phyloP scores from a whole-genome alignment of 2,329 filamentous ascomycete species.

The Ascochyta clinopodiicola region DNA sequence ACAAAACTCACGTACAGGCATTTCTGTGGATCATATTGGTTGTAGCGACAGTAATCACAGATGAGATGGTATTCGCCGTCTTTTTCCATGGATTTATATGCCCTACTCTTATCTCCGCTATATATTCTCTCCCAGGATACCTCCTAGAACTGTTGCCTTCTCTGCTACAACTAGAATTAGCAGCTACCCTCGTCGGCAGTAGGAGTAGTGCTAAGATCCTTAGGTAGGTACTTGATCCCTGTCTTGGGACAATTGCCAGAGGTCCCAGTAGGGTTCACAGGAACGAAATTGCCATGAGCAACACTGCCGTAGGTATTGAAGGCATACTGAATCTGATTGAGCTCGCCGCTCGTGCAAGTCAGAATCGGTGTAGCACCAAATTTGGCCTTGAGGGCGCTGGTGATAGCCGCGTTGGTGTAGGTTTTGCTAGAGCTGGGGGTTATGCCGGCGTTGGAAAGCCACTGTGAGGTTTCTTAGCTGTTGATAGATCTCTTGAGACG shows the following conservation, averaged over 20 bases:
- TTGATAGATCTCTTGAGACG: no score
- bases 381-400: neutral
- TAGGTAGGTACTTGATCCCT: no score
- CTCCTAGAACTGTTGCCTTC: no score
- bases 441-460: no score
- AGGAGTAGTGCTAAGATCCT: no score
- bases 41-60: conserved; percentile 6
- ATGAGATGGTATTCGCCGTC: conserved; percentile 13
- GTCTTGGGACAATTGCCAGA: no score
- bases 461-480: no score
- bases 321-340: conserved; percentile 7
- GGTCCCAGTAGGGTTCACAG: neutral
- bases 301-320: conserved; percentile 6
- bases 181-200: no score
- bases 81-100: conserved; percentile 7
- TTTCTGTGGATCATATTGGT: neutral
- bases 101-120: neutral
- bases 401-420: no score
- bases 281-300: conserved; percentile 6
- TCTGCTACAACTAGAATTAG: no score
- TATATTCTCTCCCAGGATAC: no score
- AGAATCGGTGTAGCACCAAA: conserved; percentile 5
- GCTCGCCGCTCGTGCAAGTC: conserved; percentile 8
- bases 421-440: no score
- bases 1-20: neutral